These are phyloP conservation scores for Rhizopogon parksii DNA, from an alignment of 1,284 basidiomycete species.

Conservation along the genomic window DNA sequence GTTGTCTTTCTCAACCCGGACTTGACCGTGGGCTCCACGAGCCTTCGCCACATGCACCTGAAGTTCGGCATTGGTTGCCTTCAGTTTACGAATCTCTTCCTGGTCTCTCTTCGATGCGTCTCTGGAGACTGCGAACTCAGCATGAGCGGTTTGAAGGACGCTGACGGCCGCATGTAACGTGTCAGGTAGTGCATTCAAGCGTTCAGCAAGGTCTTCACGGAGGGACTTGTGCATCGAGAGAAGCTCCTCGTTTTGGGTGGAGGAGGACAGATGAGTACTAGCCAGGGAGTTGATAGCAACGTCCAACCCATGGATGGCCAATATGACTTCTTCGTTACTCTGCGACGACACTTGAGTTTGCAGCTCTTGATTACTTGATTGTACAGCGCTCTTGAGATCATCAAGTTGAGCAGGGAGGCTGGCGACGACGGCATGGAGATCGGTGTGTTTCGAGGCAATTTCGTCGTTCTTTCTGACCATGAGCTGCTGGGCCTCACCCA, in stretches of 20 bases:
- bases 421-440: slow-evolving; percentile 33
- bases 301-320: slow-evolving; percentile 36
- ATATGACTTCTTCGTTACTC: slow-evolving; percentile 22
- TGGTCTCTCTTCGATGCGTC: slow-evolving; percentile 53
- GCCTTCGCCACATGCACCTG: slow-evolving; percentile 69
- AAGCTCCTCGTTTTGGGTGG: slow-evolving; percentile 44
- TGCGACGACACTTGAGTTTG: slow-evolving; percentile 18
- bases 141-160: slow-evolving; percentile 52
- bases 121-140: slow-evolving; percentile 51
- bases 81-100: slow-evolving; percentile 58
- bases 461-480: slow-evolving; percentile 34
- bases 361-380: slow-evolving; percentile 8
- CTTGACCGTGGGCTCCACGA: slow-evolving; percentile 65
- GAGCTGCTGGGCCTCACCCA: slow-evolving; percentile 39
- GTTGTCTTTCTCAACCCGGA: slow-evolving; percentile 75
- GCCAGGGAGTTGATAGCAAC: slow-evolving; percentile 37
- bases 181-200: slow-evolving; percentile 52
- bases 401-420: slow-evolving; percentile 38
- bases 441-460: slow-evolving; percentile 28
- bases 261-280: slow-evolving; percentile 36
- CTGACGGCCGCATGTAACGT: slow-evolving; percentile 47
- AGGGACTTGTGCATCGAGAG: slow-evolving; percentile 30
- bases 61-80: slow-evolving; percentile 49
- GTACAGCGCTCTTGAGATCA: slow-evolving; percentile 36
- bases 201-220: slow-evolving; percentile 46